Conservation (phyloP, 345 rosid species). For the Lagerstroemia speciosa region DNA sequence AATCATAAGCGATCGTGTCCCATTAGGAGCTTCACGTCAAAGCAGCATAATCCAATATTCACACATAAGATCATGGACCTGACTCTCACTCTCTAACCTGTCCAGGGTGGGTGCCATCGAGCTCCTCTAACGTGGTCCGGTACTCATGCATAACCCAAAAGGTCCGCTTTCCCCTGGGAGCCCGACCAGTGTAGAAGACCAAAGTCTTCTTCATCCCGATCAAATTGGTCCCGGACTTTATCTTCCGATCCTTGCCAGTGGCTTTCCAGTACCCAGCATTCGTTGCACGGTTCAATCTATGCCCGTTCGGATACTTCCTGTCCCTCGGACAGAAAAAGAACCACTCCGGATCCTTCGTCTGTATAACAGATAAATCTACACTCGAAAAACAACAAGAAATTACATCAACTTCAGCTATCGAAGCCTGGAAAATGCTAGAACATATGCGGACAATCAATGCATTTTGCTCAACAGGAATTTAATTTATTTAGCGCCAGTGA, state of each 20-base stretch:
- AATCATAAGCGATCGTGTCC: background rate
- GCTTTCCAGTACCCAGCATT: slow-evolving; percentile 88
- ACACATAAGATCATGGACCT: background rate
- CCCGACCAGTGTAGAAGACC: slow-evolving; percentile 80
- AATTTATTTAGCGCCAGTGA: background rate
- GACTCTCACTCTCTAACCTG: slow-evolving; percentile 38
- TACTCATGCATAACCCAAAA: slow-evolving; percentile 93
- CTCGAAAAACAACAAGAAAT: background rate
- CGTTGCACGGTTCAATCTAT: slow-evolving; percentile 76
- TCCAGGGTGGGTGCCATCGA: slow-evolving; percentile 69
- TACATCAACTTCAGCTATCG: background rate
- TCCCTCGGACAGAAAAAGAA: slow-evolving; percentile 93
- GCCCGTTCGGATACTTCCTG: slow-evolving; percentile 81
- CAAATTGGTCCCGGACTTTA: slow-evolving; percentile 42
- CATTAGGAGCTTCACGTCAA: background rate
- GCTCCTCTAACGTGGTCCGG: slow-evolving; percentile 57
- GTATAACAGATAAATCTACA: slow-evolving; percentile 54
- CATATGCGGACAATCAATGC: too few relatives aligned
- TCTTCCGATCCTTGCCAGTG: slow-evolving; percentile 74
- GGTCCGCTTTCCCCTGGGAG: slow-evolving; percentile 68
- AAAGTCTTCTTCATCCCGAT: slow-evolving; percentile 91
- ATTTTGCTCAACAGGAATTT: background rate
- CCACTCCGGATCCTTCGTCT: slow-evolving; percentile 69
- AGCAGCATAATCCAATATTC: background rate
- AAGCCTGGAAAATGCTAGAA: background rate